These are phyloP conservation scores for Peronosclerospora sorghi DNA, from an alignment of 352 stramenopile species.

Conservation along the genomic window DNA sequence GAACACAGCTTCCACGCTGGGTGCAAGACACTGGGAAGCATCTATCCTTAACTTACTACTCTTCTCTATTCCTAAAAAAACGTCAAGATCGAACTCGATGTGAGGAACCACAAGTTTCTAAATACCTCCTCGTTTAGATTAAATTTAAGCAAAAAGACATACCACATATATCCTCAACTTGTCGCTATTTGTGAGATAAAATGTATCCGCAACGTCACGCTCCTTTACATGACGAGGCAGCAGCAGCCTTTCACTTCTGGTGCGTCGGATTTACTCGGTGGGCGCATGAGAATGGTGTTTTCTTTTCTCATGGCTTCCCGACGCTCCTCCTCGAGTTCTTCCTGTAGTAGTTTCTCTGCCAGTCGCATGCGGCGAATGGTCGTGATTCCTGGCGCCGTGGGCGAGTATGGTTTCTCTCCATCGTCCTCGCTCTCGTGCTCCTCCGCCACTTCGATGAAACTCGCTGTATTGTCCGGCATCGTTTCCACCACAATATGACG, in stretches of 20 bases:
- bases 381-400: slow-evolving; percentile 38
- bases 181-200: no score
- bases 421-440: slow-evolving; percentile 23
- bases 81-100: no score
- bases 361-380: slow-evolving; percentile 66
- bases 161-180: not conserved
- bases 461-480: slow-evolving; percentile 39
- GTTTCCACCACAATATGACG: slow-evolving; percentile 56
- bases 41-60: no score
- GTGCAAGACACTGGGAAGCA: no score
- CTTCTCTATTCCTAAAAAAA: no score
- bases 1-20: no score
- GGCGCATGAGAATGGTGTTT: slow-evolving; percentile 26
- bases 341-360: slow-evolving; percentile 41
- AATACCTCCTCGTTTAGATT: no score
- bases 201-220: no score
- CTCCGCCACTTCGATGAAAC: slow-evolving; percentile 54
- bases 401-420: slow-evolving; percentile 48
- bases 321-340: slow-evolving; percentile 51
- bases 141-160: no score
- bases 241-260: slow-evolving; percentile 27
- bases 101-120: no score
- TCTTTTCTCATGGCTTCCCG: slow-evolving; percentile 42
- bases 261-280: slow-evolving; percentile 20
- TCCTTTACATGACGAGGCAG: slow-evolving; percentile 52